phyloP scores from a whole-genome alignment of 1,284 basidiomycete species.

The Trametes hirsuta region DNA sequence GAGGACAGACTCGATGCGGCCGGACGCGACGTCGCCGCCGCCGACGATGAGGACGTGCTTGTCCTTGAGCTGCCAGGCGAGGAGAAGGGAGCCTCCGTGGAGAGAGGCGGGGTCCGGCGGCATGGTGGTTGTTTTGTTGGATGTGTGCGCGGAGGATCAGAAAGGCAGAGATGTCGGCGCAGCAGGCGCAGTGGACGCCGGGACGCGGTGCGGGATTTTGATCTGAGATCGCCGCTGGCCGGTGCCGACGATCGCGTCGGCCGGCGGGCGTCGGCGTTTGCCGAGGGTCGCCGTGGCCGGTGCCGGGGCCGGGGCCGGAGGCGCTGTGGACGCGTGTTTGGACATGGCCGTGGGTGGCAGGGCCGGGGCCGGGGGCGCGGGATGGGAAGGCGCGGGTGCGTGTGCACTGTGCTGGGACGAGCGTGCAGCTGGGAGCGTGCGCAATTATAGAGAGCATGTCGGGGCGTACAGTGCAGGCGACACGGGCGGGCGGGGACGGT shows the following conservation, averaged over 20 bases:
- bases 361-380: background rate
- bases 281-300: background rate
- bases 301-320: background rate
- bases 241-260: constrained; percentile 15
- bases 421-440: background rate
- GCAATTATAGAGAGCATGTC: background rate
- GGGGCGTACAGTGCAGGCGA: background rate
- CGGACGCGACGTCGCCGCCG: constrained; percentile 86
- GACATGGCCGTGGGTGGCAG: background rate
- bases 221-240: constrained; percentile 15
- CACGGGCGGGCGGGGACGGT: background rate
- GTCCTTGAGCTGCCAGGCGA: constrained; percentile 87
- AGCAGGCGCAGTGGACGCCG: background rate
- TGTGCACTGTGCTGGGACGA: no score
- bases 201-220: background rate
- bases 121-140: constrained; percentile 6
- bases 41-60: constrained; percentile 86
- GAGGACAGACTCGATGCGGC: constrained; percentile 75
- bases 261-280: background rate
- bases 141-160: background rate
- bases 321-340: no score
- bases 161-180: background rate
- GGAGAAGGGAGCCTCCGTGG: constrained; percentile 70
- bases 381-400: no score
- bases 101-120: constrained; percentile 29